A percentile compares a stretch with the other conserved stretches of the same genome.
phyloP scores from a whole-genome alignment of 2,329 filamentous ascomycete genomes.

The Paecilomyces formosus region DNA sequence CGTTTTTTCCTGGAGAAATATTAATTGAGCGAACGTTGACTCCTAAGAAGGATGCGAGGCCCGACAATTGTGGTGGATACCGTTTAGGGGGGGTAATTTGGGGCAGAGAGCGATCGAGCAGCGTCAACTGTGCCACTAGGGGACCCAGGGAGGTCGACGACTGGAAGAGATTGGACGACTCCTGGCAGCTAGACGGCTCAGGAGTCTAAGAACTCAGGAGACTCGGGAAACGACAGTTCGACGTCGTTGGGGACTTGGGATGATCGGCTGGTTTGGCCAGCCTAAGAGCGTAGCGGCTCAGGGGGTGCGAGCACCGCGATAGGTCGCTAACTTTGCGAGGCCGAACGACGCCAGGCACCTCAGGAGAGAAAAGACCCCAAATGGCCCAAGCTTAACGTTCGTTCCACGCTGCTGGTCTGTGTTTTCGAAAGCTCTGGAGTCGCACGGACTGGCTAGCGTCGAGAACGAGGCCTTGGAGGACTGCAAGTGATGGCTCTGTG shows the following conservation, averaged over 20 bases:
- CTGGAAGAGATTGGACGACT: background rate
- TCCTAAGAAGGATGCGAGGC: background rate
- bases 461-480: background rate
- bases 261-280: background rate
- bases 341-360: background rate
- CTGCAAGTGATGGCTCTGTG: background rate
- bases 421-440: background rate
- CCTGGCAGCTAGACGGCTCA: background rate
- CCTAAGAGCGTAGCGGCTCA: background rate
- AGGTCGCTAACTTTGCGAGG: background rate
- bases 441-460: background rate
- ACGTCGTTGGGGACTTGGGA: background rate
- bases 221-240: background rate
- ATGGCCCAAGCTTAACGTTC: background rate
- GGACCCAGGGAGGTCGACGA: background rate
- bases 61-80: background rate
- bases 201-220: background rate
- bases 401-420: background rate
- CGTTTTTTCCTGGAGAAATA: background rate
- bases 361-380: background rate
- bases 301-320: background rate
- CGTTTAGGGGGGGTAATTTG: background rate
- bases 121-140: background rate
- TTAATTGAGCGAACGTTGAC: background rate
- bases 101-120: background rate